Percentiles rank a stretch among this genome's conserved stretches.
These are phyloP conservation scores for Cercospora zeina DNA, from an alignment of 2,329 filamentous ascomycete species.

Conservation along the genomic window DNA sequence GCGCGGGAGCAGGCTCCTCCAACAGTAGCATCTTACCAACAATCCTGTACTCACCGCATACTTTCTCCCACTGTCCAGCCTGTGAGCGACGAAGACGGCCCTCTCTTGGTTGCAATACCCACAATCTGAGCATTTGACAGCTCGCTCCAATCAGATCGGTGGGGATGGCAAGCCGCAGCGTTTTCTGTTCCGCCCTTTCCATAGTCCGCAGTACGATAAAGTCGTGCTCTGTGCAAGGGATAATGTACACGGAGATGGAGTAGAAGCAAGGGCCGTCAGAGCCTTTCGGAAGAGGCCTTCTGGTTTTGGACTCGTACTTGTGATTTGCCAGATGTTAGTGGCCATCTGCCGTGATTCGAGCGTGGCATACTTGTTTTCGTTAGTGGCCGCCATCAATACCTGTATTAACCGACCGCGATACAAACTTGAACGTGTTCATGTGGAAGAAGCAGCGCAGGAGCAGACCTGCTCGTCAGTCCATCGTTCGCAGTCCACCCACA, in stretches of 20 bases:
- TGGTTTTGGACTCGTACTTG: neutral
- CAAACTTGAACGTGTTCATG: too few species aligned
- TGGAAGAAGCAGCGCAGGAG: neutral
- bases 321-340: conserved; percentile 2
- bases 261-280: neutral
- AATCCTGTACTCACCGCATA: neutral
- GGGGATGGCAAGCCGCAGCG: neutral
- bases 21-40: conserved; percentile 11
- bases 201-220: neutral
- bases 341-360: neutral
- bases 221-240: neutral
- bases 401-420: neutral
- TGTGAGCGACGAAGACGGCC: too few species aligned
- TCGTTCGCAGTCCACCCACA: too few species aligned
- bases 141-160: neutral
- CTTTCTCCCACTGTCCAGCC: neutral
- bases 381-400: neutral
- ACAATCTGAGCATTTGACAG: neutral
- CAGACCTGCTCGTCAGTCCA: too few species aligned
- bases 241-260: too few species aligned
- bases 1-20: neutral
- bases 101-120: neutral
- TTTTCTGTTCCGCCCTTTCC: neutral
- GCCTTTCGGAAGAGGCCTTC: neutral
- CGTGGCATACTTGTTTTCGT: neutral